A percentile compares a stretch with the other conserved stretches of the same genome.
These are phyloP conservation scores for Kwoniella shivajii DNA, from an alignment of 1,284 basidiomycete species.

Conservation along the genomic window DNA sequence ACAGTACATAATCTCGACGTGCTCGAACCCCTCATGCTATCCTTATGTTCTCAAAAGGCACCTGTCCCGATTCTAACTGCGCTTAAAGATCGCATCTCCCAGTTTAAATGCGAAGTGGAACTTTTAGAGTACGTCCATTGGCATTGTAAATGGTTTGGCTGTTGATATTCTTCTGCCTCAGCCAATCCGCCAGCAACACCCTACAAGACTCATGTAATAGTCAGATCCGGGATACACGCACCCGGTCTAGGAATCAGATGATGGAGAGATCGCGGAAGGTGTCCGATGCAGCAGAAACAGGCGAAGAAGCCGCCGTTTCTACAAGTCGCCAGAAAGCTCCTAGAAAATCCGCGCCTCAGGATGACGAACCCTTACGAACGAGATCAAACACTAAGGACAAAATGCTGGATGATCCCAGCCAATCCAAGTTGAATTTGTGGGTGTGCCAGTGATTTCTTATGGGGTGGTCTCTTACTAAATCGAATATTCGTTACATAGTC, in stretches of 20 bases:
- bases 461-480: background rate
- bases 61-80: too few species aligned
- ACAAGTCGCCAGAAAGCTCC: background rate
- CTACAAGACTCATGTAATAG: conserved; percentile 1
- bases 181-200: too few species aligned
- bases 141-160: too few species aligned
- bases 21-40: too few species aligned
- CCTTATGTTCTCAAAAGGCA: too few species aligned
- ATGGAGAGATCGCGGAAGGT: background rate
- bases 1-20: too few species aligned
- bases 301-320: too few species aligned
- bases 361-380: background rate
- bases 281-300: too few species aligned
- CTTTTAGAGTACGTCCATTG: too few species aligned
- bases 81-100: too few species aligned
- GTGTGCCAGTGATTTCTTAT: background rate
- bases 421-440: conserved; percentile 9
- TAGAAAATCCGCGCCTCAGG: background rate
- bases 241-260: background rate
- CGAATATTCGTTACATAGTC: background rate
- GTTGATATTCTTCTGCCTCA: too few species aligned
- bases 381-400: conserved; percentile 7
- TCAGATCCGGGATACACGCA: background rate
- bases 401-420: background rate
- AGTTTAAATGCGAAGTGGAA: too few species aligned